These are phyloP conservation scores for Eustoma russellianum DNA, from an alignment of 257 asterid species.

Conservation along the genomic window DNA sequence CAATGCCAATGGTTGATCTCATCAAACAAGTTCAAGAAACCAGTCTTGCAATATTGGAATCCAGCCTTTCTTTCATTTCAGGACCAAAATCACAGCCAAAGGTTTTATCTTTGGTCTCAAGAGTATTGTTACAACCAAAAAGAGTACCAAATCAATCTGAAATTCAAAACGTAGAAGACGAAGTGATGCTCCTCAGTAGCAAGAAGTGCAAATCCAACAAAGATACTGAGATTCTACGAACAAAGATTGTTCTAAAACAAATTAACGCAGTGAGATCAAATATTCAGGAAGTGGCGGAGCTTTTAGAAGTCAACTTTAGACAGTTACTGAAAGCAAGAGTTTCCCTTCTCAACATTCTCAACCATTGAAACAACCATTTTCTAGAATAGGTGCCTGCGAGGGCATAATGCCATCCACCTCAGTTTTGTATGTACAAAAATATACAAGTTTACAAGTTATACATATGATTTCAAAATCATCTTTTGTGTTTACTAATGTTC, in stretches of 20 bases:
- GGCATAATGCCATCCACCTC: too few species aligned
- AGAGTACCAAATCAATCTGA: background rate
- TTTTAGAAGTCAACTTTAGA: conserved; percentile 17
- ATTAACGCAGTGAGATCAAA: background rate
- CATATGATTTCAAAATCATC: too few species aligned
- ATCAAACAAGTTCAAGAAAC: background rate
- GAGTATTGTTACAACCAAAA: conserved; percentile 9
- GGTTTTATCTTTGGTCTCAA: conserved; percentile 25
- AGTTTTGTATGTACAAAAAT: background rate
- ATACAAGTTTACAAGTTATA: too few species aligned
- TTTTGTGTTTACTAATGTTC: too few species aligned
- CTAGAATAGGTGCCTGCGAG: too few species aligned
- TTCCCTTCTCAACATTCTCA: conserved; percentile 19
- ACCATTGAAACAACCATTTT: conserved; percentile 3
- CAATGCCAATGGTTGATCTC: background rate
- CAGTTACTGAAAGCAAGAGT: conserved; percentile 19
- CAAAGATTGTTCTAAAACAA: conserved; percentile 18
- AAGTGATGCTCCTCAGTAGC: conserved; percentile 2
- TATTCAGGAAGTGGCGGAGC: conserved; percentile 15
- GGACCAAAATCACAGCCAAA: background rate
- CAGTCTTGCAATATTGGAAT: background rate
- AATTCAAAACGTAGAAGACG: background rate
- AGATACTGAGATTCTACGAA: background rate
- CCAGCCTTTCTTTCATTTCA: conserved; percentile 7
- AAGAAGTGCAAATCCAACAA: conserved; percentile 2